phyloP scores from a whole-genome alignment of 495 filamentous ascomycete genomes.

The Rhizodiscina lignyota region DNA sequence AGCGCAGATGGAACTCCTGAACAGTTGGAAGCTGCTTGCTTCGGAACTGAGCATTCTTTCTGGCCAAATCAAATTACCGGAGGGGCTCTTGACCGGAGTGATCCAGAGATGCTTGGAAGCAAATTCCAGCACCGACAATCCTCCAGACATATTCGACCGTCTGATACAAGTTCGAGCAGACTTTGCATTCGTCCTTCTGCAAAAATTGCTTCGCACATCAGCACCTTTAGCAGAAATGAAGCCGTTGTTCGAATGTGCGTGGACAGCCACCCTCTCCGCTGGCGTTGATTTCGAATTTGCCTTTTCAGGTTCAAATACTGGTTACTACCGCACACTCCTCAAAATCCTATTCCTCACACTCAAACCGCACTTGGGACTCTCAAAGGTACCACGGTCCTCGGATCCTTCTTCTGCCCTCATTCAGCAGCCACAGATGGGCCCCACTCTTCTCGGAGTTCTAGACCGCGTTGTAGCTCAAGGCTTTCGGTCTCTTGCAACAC shows the following conservation, averaged over 20 bases:
- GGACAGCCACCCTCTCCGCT: conserved; percentile 46
- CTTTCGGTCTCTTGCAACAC: conserved; percentile 58
- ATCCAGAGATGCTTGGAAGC: conserved; percentile 54
- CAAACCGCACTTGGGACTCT: conserved; percentile 33
- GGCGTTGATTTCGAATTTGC: conserved; percentile 48
- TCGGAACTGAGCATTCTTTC: conserved; percentile 65
- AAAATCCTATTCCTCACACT: conserved; percentile 73
- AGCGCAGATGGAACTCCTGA: conserved; percentile 73
- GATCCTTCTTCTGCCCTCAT: neutral
- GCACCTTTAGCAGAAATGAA: conserved; percentile 43
- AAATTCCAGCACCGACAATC: conserved; percentile 46
- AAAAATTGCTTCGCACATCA: conserved; percentile 50
- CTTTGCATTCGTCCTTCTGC: conserved; percentile 57
- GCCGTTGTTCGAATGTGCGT: conserved; percentile 45
- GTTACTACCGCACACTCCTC: conserved; percentile 68
- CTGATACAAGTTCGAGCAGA: conserved; percentile 57
- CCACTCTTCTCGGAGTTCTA: conserved; percentile 41
- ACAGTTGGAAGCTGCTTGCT: conserved; percentile 79
- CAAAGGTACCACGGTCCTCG: neutral
- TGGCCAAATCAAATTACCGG: conserved; percentile 39
- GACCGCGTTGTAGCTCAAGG: conserved; percentile 63
- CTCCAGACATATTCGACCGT: conserved; percentile 55
- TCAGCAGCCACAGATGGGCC: conserved; percentile 7
- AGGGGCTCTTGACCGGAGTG: conserved; percentile 47
- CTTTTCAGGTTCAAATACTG: conserved; percentile 39